Base-by-base conservation (phyloP, 1,284 basidiomycete species). In the Anthracocystis panici-leucophaei region DNA sequence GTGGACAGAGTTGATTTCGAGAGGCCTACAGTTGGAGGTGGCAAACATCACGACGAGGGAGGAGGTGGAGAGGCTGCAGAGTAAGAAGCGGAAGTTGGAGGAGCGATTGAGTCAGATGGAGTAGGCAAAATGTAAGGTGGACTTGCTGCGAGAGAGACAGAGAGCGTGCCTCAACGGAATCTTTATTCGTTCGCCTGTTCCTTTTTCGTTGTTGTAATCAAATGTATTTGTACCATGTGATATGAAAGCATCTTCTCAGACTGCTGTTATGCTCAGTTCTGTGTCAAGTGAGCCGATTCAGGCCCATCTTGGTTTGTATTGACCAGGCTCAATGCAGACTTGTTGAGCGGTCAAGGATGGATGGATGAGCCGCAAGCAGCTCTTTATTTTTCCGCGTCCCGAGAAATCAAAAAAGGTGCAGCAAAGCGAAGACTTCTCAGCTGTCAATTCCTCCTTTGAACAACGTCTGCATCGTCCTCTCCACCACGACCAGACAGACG, bases 1-100 rank as follows among this genome's bases (percentile, higher is more conserved):
- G 58, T 96, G 94, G 94, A 94, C 92, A 11, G 92, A 94, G 84
- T 88, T 95, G 44, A 91, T 96, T 65, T 93, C 92, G 44, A 92
- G 89, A 79, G 91, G 93, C 33, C 86, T 96, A 73, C 93, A 95
- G 85, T 91, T 95, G 75, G 93, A 95, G 87, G 91, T 96, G 88
- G 94, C 93, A n/a, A 95, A 94, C 82, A 88, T 92, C 38, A 92
- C 92, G 20, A 86, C 94, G 71, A 92, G 93, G 79, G 89, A 87
- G 9, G 92, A 95, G 81, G 87, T 93, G 53, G 85, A 84, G 23
- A 9, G 10, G 27, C 53, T 75, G 44, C 33, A 55, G 23, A 53
- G 18, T 8, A 70, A 70, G 57, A 70, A 67, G 38, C 25, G 64
- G 11, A 64, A 60, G 55, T 41, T 75, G 31, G 60, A 70, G 46